These are phyloP conservation scores for Colletotrichum sp. DNA, from an alignment of 2,329 filamentous ascomycete species.

Conservation along the genomic window DNA sequence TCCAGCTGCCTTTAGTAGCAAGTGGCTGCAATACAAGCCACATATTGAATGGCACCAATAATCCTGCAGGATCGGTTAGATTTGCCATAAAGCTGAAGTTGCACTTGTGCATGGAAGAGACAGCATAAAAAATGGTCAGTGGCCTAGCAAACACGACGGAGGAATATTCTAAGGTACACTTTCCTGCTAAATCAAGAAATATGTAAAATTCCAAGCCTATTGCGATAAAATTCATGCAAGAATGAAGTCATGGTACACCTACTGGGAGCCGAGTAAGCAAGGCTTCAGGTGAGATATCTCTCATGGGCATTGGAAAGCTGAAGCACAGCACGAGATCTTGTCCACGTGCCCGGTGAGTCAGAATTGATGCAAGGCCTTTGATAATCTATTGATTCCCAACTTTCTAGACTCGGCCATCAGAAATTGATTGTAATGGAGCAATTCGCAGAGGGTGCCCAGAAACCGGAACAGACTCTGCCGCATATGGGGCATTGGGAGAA, in stretches of 20 bases:
- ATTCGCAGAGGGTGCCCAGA: not conserved
- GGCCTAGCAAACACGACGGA: not conserved
- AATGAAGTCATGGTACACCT: not conserved
- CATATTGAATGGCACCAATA: not conserved
- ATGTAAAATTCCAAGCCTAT: not conserved
- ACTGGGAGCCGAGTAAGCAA: not conserved
- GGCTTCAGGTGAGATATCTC: not conserved
- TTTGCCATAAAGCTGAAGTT: not conserved
- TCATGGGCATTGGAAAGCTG: not conserved
- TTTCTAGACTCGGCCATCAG: fast-evolving
- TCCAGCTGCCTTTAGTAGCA: not conserved
- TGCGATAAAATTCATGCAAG: not conserved
- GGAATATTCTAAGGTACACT: not conserved
- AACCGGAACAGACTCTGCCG: not conserved
- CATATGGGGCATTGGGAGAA: not conserved
- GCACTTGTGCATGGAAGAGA: not conserved
- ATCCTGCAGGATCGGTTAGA: not conserved
- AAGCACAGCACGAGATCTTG: not conserved
- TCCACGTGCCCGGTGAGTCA: not conserved
- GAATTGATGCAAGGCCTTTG: not conserved
- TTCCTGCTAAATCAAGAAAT: not conserved
- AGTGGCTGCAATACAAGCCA: not conserved
- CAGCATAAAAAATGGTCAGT: not conserved
- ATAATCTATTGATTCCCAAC: not conserved
- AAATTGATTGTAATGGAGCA: not conserved